Evolutionary conservation across 257 asterid genomes (phyloP).

Genomic region (Nicotiana sylvestris): DNA sequence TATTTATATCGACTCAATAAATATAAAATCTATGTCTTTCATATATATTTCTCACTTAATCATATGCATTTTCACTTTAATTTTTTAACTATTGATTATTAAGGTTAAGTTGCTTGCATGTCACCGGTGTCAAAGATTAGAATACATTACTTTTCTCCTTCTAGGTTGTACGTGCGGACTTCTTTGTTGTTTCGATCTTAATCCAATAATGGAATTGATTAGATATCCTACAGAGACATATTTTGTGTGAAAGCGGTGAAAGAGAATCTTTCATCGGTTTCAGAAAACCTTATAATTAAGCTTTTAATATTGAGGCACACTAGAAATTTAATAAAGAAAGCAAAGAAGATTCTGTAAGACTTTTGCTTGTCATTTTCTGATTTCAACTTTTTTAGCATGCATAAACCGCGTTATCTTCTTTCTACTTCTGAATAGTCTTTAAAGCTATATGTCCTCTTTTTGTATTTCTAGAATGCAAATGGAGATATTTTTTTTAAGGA

Average conservation of each 20-base stretch:
- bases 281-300: neutral
- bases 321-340: neutral
- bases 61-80: no score
- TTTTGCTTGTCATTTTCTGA: neutral
- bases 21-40: no score
- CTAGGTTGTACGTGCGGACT: neutral
- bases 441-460: neutral
- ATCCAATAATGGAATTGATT: neutral
- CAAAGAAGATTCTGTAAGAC: neutral
- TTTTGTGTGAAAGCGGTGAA: slow-evolving; percentile 1
- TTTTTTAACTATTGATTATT: no score
- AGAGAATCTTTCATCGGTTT: neutral
- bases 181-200: neutral
- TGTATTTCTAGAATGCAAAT: neutral
- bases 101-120: no score
- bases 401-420: neutral
- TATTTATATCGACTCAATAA: no score
- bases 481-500: no score
- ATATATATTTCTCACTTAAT: no score
- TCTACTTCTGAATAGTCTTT: neutral
- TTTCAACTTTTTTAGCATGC: neutral
- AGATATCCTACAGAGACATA: neutral
- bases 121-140: neutral
- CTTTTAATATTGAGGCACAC: neutral
- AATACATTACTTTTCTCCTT: neutral